Evolutionary conservation across 129 eudicot species (phyloP), one percentile per base, ranked within the genome.

Genomic region (Tagetes patula): DNA sequence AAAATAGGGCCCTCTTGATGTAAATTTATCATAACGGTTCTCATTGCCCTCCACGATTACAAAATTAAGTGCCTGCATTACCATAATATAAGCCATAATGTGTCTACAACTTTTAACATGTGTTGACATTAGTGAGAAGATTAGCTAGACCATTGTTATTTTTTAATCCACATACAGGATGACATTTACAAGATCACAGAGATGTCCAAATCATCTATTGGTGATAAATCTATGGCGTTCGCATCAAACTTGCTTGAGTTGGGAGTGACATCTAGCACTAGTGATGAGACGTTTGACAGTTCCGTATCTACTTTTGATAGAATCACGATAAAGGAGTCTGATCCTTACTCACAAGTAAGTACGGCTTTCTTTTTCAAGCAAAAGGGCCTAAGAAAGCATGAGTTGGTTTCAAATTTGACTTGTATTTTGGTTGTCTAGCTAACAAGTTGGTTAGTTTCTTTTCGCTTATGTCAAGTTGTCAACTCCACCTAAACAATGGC

Each of bases 191-290:
- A 30, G 27, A 67, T 67, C 30, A 3, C 42, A 11, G 42, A 67
- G 56, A 67, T 67, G 56, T 67, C 56, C 37, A 67, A 67, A 67
- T 46, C 72, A 46, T 67, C 72, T 46, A 11, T 32, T 67, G 56
- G n/a, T 9, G 56, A 45, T 45, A 30, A 67, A 67, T 32, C 3
- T 32, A 3, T 46, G 42, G 11, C n/a, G 65, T 64, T 38, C 72
- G 13, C 72, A 75, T 66, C 72, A 52, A 65, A 55, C 43, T 27
- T 13, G 56, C 32, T 58, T 58, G 67, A 47, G 53, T 14, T 7
- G 65, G 9, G 9, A 13, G 42, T 42, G 38, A 33, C 34, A 73
- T 73, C 67, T n/a, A 68, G 11, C 59, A 60, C 69, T n/a, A 33
- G 49, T 30, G 33, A 40, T 3, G 34, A 39, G 12, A 64, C 8